These are phyloP conservation scores for Emericellopsis atlantica DNA, from an alignment of 2,329 filamentous ascomycete species.

Conservation along the genomic window DNA sequence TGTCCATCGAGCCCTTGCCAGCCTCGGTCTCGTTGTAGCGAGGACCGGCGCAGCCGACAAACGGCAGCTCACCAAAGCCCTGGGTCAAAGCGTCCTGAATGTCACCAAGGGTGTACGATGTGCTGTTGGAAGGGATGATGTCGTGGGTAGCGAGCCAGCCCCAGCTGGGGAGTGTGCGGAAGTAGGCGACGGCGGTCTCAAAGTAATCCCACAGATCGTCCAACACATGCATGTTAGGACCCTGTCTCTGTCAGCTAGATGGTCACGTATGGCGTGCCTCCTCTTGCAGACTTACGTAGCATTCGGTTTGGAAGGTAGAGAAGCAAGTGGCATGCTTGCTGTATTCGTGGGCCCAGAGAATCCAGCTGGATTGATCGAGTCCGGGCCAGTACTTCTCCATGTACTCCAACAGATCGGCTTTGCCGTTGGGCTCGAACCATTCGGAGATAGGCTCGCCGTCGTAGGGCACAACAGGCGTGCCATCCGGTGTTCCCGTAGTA, in stretches of 20 bases:
- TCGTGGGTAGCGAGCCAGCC: conserved; percentile 40
- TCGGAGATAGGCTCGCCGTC: conserved; percentile 43
- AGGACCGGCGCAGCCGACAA: conserved; percentile 48
- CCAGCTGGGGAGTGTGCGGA: conserved; percentile 45
- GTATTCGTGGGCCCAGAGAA: conserved; percentile 58
- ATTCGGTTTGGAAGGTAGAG: conserved; percentile 50
- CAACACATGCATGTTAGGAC: conserved; percentile 40
- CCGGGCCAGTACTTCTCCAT: conserved; percentile 56
- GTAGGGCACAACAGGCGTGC: conserved; percentile 42
- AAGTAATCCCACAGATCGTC: conserved; percentile 52
- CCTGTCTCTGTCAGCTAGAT: conserved; percentile 10
- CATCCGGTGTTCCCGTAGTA: conserved; percentile 40
- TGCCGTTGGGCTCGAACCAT: conserved; percentile 45
- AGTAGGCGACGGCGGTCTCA: conserved; percentile 45
- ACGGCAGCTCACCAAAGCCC: conserved; percentile 41
- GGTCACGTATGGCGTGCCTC: too few species aligned
- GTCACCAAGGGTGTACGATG: conserved; percentile 37
- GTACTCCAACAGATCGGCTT: conserved; percentile 46
- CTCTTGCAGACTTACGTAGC: conserved; percentile 30
- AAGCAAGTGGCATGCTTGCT: conserved; percentile 57
- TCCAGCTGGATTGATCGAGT: conserved; percentile 38
- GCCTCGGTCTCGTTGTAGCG: conserved; percentile 46
- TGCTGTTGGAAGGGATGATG: conserved; percentile 46
- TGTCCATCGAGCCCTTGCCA: conserved; percentile 40
- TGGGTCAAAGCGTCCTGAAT: conserved; percentile 36